phyloP scores from a whole-genome alignment of 352 stramenopile genomes.

The Phytopythium chamaehyphon region DNA sequence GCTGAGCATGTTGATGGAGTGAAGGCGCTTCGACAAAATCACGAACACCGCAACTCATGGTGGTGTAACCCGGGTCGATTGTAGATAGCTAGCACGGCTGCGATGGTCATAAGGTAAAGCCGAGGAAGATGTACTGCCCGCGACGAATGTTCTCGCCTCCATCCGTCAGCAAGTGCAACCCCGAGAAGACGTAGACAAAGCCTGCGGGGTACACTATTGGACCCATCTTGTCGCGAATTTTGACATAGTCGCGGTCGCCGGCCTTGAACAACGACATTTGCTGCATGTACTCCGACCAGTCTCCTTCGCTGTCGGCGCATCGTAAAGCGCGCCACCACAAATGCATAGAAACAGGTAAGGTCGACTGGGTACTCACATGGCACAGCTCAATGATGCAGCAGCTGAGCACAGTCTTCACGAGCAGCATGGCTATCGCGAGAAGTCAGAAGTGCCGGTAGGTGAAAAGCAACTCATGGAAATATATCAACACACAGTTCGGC shows the following conservation, averaged over 20 bases:
- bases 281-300: constrained; percentile 99
- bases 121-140: constrained; percentile 95
- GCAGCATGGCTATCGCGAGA: constrained; percentile 47
- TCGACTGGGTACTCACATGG: constrained; percentile 36
- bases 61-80: constrained; percentile 65
- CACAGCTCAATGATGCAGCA: constrained; percentile 81
- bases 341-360: no score
- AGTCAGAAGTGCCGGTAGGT: constrained; percentile 82
- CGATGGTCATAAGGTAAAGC: constrained; percentile 89
- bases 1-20: constrained; percentile 98
- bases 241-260: constrained; percentile 94
- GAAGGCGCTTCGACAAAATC: constrained; percentile 94
- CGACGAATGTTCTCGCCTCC: constrained; percentile 72
- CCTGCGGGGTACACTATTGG: constrained; percentile 98
- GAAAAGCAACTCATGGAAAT: constrained; percentile 83
- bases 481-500: constrained; percentile 63
- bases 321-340: no score
- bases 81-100: constrained; percentile 89
- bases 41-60: constrained; percentile 90
- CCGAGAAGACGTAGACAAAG: constrained; percentile 97
- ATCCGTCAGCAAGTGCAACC: constrained; percentile 90
- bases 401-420: constrained; percentile 51
- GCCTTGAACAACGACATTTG: constrained; percentile 92
- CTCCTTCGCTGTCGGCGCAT: constrained; percentile 95
- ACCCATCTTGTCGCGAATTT: constrained; percentile 94